Percentiles rank a stretch among this genome's conserved stretches.
Conservation (phyloP, 2,329 filamentous ascomycete genomes). For the Byssothecium circinans region DNA sequence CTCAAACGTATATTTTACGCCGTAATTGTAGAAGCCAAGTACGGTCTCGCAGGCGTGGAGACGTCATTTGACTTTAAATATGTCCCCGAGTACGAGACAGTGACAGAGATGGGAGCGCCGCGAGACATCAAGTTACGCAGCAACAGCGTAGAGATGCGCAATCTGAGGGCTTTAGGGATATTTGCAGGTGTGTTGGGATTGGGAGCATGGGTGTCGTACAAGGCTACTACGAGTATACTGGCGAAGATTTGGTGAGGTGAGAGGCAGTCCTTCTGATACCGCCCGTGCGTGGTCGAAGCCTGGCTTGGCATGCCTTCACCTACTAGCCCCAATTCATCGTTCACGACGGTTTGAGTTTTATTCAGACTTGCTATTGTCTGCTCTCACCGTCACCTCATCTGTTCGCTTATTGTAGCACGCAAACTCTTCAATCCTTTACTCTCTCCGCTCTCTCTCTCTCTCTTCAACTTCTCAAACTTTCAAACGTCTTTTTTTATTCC, state of each 20-base stretch:
- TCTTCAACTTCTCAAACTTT: neutral
- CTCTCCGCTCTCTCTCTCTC: neutral
- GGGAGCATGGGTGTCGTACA: constrained; percentile 28
- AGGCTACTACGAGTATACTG: constrained; percentile 23
- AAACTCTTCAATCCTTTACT: neutral
- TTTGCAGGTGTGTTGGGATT: constrained; percentile 36
- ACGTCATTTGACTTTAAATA: constrained; percentile 73
- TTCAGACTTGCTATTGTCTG: too few species aligned
- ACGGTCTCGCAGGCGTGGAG: constrained; percentile 62
- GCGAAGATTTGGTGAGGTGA: constrained; percentile 14
- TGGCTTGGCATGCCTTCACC: too few species aligned
- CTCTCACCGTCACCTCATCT: too few species aligned
- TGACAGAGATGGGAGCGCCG: constrained; percentile 52
- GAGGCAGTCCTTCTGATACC: neutral
- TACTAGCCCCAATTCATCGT: too few species aligned
- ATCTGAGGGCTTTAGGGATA: constrained; percentile 50
- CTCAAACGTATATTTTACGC: constrained; percentile 59
- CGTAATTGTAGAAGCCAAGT: constrained; percentile 64
- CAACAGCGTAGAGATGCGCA: constrained; percentile 50
- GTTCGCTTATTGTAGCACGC: neutral
- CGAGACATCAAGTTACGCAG: constrained; percentile 43
- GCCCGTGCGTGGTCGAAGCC: neutral
- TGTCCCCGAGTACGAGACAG: constrained; percentile 58
- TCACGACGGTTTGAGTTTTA: too few species aligned
- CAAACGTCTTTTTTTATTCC: neutral